A percentile compares a stretch with the other conserved stretches of the same genome.
These are phyloP conservation scores for Zygnema circumcarinatum DNA, from an alignment of 139 green algal genomes.

Conservation along the genomic window DNA sequence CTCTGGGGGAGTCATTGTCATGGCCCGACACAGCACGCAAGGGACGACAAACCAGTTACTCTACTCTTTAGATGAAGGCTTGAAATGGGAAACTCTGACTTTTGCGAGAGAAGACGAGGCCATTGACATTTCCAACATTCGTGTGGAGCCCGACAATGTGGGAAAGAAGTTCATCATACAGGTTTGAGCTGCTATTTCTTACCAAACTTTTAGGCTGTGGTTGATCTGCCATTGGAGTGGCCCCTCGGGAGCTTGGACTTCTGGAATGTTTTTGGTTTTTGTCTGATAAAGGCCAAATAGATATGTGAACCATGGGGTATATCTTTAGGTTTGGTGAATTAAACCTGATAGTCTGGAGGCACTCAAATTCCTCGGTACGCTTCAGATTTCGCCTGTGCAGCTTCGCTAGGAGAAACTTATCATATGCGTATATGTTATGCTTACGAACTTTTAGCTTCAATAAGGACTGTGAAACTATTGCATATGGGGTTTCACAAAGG, in stretches of 20 bases:
- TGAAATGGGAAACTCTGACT: slow-evolving; percentile 77
- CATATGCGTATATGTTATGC: no score
- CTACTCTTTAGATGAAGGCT: slow-evolving; percentile 84
- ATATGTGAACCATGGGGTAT: neutral
- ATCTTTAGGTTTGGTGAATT: no score
- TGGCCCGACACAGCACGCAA: slow-evolving; percentile 71
- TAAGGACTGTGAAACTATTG: no score
- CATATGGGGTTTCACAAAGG: no score
- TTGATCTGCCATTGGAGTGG: slow-evolving; percentile 47
- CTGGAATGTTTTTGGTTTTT: neutral
- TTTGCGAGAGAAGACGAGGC: slow-evolving; percentile 66
- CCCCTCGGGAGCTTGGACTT: no score
- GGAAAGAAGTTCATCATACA: slow-evolving; percentile 88
- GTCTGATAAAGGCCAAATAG: neutral
- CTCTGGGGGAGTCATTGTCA: slow-evolving; percentile 86
- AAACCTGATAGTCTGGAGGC: no score
- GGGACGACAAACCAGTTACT: slow-evolving; percentile 63
- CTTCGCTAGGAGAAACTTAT: no score
- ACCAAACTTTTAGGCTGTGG: slow-evolving; percentile 29
- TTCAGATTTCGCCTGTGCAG: no score
- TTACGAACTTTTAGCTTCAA: no score
- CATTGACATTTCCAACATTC: slow-evolving; percentile 91
- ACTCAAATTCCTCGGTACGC: no score
- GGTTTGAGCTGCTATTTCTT: slow-evolving; percentile 61
- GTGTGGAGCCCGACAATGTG: slow-evolving; percentile 66